Conservation (phyloP, 2,329 filamentous ascomycete genomes). For the Penicillium hesseltinei region DNA sequence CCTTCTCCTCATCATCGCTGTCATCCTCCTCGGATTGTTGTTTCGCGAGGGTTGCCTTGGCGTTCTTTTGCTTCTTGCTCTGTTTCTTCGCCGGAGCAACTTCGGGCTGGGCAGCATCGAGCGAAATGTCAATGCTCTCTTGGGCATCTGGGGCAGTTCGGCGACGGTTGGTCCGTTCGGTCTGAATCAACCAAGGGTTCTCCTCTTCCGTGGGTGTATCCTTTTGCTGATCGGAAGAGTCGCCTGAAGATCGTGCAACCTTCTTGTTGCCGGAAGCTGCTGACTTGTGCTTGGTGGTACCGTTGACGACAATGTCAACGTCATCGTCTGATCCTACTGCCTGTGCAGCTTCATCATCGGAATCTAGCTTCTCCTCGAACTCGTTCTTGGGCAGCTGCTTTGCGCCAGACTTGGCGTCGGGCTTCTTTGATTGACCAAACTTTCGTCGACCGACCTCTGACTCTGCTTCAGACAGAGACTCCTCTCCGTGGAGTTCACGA, state of each 20-base stretch:
- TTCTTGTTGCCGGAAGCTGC: slow-evolving; percentile 20
- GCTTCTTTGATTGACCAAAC: slow-evolving; percentile 37
- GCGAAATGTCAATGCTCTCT: slow-evolving; percentile 34
- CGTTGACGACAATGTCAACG: slow-evolving; percentile 37
- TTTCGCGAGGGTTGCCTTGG: slow-evolving; percentile 22
- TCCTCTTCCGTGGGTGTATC: slow-evolving; percentile 30
- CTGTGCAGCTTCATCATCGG: slow-evolving; percentile 45
- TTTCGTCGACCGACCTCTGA: slow-evolving; percentile 63
- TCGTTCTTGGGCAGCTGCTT: slow-evolving; percentile 48
- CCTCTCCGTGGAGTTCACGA: slow-evolving; percentile 64
- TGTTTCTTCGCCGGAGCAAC: slow-evolving; percentile 14
- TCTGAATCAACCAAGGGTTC: slow-evolving; percentile 41
- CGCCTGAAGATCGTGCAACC: slow-evolving; percentile 13
- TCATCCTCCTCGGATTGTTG: slow-evolving; percentile 42
- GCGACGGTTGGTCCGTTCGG: slow-evolving; percentile 35
- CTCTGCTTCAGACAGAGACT: slow-evolving; percentile 54
- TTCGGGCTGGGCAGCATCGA: slow-evolving; percentile 25
- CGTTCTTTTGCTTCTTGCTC: slow-evolving; percentile 23
- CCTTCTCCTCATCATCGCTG: slow-evolving; percentile 43
- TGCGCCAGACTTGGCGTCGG: slow-evolving; percentile 29
- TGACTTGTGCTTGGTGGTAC: slow-evolving; percentile 22
- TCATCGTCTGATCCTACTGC: slow-evolving; percentile 28
- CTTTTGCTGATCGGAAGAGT: slow-evolving; percentile 16
- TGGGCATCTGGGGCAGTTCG: slow-evolving; percentile 26
- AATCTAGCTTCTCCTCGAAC: slow-evolving; percentile 60